Evolutionary conservation across 805 yeast species (phyloP), one percentile per base, ranked within the genome.

Genomic region (Pichia californica): DNA sequence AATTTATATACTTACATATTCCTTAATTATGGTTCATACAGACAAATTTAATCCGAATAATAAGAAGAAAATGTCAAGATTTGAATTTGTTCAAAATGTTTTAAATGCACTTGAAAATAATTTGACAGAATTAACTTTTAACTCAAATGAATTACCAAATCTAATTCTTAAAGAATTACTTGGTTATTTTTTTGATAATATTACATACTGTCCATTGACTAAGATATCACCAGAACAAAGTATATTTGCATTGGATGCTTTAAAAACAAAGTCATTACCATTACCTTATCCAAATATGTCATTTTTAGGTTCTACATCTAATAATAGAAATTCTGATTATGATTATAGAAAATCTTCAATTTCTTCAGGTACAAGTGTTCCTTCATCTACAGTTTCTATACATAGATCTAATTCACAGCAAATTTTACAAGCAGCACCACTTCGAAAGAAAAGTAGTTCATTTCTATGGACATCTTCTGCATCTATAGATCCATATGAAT

Each of bases 21-120:
- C 88, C 3, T 58, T 84, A 33, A 67, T 84, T 36, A 79, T 84
- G 71, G 63, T 84, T 27, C 91, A 84, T 55, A 84, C 93, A 0
- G 93, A 83, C 55, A 73, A 67, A 45, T 84, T 80, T 64, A 84
- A 83, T 61, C 70, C 72, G 16, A 79, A 74, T 56, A 83, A 83
- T 61, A 78, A 74, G 52, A 71, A 66, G 43, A 84, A 84, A 57
- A 82, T 84, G 85, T 62, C 78, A 9, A 79, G 73, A 52, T 59
- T 66, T 4, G 88, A 83, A 49, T 84, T 78, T 54, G 68, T 80
- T 14, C 69, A 70, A 34, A 76, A 60, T 41, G 45, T 61, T 21
- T 36, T 47, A 14, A 49, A 45, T 11, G 53, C 65, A 7, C 43
- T 63, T 16, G 52, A 56, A 37, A 49, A 51, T 45, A 49, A 58